Evolutionary conservation across 1,139 yeast genomes (phyloP).

Genomic region (Zygoascus sp.): DNA sequence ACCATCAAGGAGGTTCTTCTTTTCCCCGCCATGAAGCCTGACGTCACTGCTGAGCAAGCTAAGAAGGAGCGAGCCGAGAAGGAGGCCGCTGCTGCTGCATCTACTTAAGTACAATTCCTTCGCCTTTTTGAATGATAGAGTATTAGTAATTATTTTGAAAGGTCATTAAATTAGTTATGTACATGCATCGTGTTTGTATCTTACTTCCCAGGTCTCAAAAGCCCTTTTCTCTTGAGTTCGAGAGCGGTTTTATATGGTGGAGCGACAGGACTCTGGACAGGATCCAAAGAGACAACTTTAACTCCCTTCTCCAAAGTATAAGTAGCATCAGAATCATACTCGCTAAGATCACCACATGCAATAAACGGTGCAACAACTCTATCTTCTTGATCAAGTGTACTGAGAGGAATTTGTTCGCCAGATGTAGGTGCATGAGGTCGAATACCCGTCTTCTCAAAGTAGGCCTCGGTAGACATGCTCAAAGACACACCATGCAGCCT

Average conservation of each 20-base stretch:
- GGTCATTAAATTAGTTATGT: slow-evolving; percentile 18
- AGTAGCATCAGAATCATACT: slow-evolving; percentile 92
- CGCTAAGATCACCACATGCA: slow-evolving; percentile 88
- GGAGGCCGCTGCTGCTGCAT: slow-evolving; percentile 12
- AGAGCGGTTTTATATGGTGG: slow-evolving; percentile 93
- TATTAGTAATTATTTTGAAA: not conserved
- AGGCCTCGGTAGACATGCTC: slow-evolving; percentile 70
- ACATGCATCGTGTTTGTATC: not conserved
- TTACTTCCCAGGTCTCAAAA: slow-evolving; percentile 32
- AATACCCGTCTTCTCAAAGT: slow-evolving; percentile 48
- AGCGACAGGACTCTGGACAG: slow-evolving; percentile 92
- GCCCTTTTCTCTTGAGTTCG: slow-evolving; percentile 78
- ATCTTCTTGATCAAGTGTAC: slow-evolving; percentile 47
- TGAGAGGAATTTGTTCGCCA: slow-evolving; percentile 12
- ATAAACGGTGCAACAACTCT: slow-evolving; percentile 78
- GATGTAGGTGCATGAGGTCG: slow-evolving; percentile 21
- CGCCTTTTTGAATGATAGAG: not conserved
- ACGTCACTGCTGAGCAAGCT: slow-evolving; percentile 31
- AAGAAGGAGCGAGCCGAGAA: slow-evolving; percentile 9
- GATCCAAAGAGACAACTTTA: slow-evolving; percentile 55
- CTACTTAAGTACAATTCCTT: too few species aligned
- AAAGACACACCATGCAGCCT: slow-evolving; percentile 73
- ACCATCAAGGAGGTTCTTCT: slow-evolving; percentile 95
- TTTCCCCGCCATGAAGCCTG: slow-evolving; percentile 99
- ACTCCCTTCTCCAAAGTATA: slow-evolving; percentile 54